These are phyloP conservation scores for Cicer cuneatum DNA, from an alignment of 306 rosid genomes.

Conservation along the genomic window DNA sequence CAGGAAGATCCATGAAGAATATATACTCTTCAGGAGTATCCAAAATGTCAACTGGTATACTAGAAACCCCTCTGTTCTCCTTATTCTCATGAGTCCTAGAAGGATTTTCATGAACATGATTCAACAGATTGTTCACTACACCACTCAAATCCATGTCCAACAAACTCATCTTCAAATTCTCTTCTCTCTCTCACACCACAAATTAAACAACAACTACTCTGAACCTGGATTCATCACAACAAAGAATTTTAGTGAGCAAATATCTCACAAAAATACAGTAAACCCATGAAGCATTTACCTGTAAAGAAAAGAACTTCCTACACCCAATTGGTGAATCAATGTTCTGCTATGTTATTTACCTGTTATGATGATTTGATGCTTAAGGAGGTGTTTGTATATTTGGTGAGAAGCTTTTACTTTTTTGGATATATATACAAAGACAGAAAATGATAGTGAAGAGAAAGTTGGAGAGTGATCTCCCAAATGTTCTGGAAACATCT, in stretches of 20 bases:
- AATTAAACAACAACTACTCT: not conserved
- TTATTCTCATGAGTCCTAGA: slow-evolving; percentile 39
- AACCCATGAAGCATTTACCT: too few species aligned
- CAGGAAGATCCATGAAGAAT: slow-evolving; percentile 73
- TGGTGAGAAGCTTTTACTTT: not conserved
- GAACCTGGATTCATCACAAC: not conserved
- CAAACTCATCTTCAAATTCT: slow-evolving; percentile 47
- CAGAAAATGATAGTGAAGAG: slow-evolving; percentile 17
- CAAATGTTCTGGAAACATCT: slow-evolving; percentile 55
- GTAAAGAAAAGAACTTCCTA: not conserved
- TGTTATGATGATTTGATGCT: not conserved
- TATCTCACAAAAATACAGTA: too few species aligned
- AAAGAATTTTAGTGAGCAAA: too few species aligned
- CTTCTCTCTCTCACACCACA: not conserved
- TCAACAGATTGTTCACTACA: slow-evolving; percentile 51
- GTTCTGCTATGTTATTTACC: too few species aligned
- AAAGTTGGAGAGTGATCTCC: slow-evolving; percentile 51
- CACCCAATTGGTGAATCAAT: not conserved
- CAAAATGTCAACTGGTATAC: slow-evolving; percentile 64
- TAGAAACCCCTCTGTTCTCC: slow-evolving; percentile 42
- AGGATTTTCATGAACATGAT: slow-evolving; percentile 53
- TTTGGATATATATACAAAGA: not conserved
- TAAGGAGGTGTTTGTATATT: not conserved
- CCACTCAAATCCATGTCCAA: slow-evolving; percentile 48
- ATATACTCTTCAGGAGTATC: slow-evolving; percentile 61